phyloP scores from a whole-genome alignment of 768 basidiomycete species.

The Porphyrellus cyaneotinctus region DNA sequence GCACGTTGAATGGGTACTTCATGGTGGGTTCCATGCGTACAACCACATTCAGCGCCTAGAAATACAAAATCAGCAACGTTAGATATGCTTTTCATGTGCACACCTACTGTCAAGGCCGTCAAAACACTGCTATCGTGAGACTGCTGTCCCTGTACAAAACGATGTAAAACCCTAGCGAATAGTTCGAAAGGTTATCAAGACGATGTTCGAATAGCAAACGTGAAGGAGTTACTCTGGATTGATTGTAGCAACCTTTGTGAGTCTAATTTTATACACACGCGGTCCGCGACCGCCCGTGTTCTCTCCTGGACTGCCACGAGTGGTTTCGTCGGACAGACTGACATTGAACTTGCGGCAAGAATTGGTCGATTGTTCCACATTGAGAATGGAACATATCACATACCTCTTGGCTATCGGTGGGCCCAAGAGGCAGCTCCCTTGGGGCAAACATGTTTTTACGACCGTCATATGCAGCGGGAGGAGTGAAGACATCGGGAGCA shows the following conservation, averaged over 20 bases:
- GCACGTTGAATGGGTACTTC: slow-evolving; percentile 65
- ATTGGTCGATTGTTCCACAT: not conserved
- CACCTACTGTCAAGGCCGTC: slow-evolving; percentile 59
- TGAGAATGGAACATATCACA: slow-evolving; percentile 9
- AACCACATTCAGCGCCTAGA: slow-evolving; percentile 68
- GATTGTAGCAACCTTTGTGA: slow-evolving; percentile 56
- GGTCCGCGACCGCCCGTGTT: slow-evolving; percentile 41
- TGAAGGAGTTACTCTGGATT: slow-evolving; percentile 45
- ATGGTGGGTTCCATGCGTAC: slow-evolving; percentile 71
- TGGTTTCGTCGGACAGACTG: slow-evolving; percentile 39
- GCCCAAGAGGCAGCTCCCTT: slow-evolving; percentile 57
- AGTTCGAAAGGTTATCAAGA: not conserved
- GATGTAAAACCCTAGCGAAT: slow-evolving; percentile 49
- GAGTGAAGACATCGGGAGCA: slow-evolving; percentile 66
- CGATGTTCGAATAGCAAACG: slow-evolving; percentile 20
- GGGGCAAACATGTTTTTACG: slow-evolving; percentile 72
- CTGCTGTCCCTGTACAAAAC: slow-evolving; percentile 62
- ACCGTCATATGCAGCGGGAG: slow-evolving; percentile 73
- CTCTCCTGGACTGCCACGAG: slow-evolving; percentile 30
- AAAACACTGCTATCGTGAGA: slow-evolving; percentile 64
- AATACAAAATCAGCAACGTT: not conserved
- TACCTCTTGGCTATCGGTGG: slow-evolving; percentile 49
- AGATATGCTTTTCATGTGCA: not conserved
- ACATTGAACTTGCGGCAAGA: slow-evolving; percentile 54
- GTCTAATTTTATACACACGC: slow-evolving; percentile 61